Percentiles rank a stretch among this genome's conserved stretches.
These are phyloP conservation scores for Podospora pseudocomata DNA, from an alignment of 495 filamentous ascomycete species.

Conservation along the genomic window DNA sequence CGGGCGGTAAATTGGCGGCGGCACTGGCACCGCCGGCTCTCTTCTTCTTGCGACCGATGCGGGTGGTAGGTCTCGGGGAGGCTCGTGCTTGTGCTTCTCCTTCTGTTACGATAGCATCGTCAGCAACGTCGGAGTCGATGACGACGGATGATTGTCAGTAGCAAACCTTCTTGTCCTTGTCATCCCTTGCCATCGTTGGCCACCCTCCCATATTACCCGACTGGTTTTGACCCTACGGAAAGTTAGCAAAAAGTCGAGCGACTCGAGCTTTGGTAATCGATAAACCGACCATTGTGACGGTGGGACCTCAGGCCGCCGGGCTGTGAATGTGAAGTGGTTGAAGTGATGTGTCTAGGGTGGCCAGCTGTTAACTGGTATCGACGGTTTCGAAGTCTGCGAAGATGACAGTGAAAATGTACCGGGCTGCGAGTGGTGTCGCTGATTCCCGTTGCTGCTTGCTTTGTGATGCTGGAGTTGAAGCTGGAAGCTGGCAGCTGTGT, in stretches of 20 bases:
- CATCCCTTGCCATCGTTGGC: constrained; percentile 53
- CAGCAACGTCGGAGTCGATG: constrained; percentile 13
- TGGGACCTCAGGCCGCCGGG: constrained; percentile 1
- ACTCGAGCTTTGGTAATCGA: not conserved
- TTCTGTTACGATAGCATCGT: constrained; percentile 57
- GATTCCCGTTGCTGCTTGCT: constrained; percentile 3
- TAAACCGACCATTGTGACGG: constrained; percentile 29
- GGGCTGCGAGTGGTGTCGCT: not conserved
- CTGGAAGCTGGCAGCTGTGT: constrained; percentile 10
- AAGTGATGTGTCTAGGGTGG: not conserved
- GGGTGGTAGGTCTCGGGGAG: constrained; percentile 95
- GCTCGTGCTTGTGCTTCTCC: constrained; percentile 99
- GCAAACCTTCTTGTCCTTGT: constrained; percentile 91
- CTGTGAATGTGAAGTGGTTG: not conserved
- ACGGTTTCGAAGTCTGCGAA: not conserved
- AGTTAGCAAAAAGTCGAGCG: constrained; percentile 21
- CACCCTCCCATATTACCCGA: constrained; percentile 78
- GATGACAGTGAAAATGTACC: not conserved
- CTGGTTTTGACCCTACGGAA: constrained; percentile 76
- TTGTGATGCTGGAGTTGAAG: constrained; percentile 12
- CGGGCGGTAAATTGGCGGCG: constrained; percentile 86
- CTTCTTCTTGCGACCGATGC: constrained; percentile 97
- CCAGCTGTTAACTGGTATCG: not conserved
- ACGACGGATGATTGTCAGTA: not conserved
- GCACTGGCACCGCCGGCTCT: constrained; percentile 88